These are phyloP conservation scores for Ophiocordyceps unilateralis DNA, from an alignment of 2,329 filamentous ascomycete genomes.

Conservation along the genomic window DNA sequence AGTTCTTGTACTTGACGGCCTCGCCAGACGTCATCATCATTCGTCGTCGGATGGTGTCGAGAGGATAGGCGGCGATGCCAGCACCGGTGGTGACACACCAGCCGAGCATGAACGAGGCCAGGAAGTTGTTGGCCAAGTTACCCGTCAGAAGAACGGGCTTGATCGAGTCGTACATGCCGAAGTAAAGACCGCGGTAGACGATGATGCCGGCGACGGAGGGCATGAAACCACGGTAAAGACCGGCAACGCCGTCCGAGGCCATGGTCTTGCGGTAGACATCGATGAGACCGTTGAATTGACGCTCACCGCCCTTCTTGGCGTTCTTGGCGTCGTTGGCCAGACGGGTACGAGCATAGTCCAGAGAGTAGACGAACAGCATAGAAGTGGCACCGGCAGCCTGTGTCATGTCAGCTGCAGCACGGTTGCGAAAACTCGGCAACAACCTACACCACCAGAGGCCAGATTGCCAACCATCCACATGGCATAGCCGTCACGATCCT, in stretches of 20 bases:
- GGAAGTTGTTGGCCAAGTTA: slow-evolving; percentile 90
- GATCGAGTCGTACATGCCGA: slow-evolving; percentile 99
- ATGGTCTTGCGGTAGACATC: slow-evolving; percentile 99
- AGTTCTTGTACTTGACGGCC: slow-evolving; percentile 99
- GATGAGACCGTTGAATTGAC: slow-evolving; percentile 99
- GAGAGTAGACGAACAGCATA: slow-evolving; percentile 99
- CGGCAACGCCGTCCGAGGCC: slow-evolving; percentile 92
- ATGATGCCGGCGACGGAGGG: slow-evolving; percentile 98
- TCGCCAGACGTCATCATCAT: slow-evolving; percentile 99
- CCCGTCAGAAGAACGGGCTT: slow-evolving; percentile 96
- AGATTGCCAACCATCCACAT: slow-evolving; percentile 99
- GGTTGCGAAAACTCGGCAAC: background rate
- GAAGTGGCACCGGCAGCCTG: slow-evolving; percentile 97
- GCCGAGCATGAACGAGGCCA: slow-evolving; percentile 96
- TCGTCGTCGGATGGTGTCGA: slow-evolving; percentile 99
- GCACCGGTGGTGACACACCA: slow-evolving; percentile 99
- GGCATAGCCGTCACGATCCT: slow-evolving; percentile 94
- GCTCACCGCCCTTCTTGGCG: slow-evolving; percentile 89
- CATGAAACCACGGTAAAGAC: slow-evolving; percentile 99
- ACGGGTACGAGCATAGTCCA: slow-evolving; percentile 99
- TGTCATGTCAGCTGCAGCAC: background rate
- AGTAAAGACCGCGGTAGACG: slow-evolving; percentile 99
- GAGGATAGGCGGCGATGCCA: slow-evolving; percentile 99
- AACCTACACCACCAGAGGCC: slow-evolving; percentile 95
- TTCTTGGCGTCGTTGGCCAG: slow-evolving; percentile 99